These are phyloP conservation scores for Aspergillus sparsus DNA, from an alignment of 495 filamentous ascomycete species.

Conservation along the genomic window DNA sequence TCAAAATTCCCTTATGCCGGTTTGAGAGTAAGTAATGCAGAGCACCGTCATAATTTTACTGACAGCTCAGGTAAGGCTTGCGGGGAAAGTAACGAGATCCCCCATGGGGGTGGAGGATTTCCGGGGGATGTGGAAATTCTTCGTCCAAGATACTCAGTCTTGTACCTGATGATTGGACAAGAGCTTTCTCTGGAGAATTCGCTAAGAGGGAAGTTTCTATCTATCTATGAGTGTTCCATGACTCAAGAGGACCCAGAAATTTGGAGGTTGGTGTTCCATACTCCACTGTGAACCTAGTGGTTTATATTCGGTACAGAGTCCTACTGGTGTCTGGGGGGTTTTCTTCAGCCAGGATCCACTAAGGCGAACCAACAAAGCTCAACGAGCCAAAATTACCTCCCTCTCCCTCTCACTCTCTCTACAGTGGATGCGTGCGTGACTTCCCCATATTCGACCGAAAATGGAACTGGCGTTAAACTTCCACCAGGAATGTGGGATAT, in stretches of 20 bases:
- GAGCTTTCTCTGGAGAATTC: background rate
- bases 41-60: too few relatives aligned
- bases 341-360: too few relatives aligned
- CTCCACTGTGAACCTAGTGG: too few relatives aligned
- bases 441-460: too few relatives aligned
- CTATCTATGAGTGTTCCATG: background rate
- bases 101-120: constrained; percentile 18
- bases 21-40: too few relatives aligned
- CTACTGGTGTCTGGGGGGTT: too few relatives aligned
- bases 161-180: background rate
- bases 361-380: too few relatives aligned
- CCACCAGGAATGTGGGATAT: background rate
- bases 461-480: background rate
- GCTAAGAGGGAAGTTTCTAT: background rate
- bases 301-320: too few relatives aligned
- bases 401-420: too few relatives aligned
- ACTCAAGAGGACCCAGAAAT: background rate
- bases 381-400: too few relatives aligned
- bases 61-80: constrained; percentile 5
- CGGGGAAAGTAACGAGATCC: constrained; percentile 10
- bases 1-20: too few relatives aligned
- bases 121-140: constrained; percentile 4
- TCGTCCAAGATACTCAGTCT: background rate
- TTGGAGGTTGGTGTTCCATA: background rate
- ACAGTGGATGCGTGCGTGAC: too few relatives aligned